Base-by-base conservation (phyloP, 2,329 filamentous ascomycete species). In the Aspergillus nomiae region DNA sequence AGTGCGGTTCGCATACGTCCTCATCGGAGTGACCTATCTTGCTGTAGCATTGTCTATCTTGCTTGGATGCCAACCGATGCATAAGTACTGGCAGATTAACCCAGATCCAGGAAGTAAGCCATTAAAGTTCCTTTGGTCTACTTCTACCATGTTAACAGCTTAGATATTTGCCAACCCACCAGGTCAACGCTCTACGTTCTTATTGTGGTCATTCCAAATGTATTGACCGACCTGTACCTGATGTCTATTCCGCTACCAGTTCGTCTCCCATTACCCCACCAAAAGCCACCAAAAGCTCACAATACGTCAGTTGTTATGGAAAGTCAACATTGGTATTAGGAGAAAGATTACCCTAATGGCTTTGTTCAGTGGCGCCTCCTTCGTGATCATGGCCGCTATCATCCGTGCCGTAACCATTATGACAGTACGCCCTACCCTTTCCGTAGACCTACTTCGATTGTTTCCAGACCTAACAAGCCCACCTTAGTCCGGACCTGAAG, bases 231-330 rank as follows among this genome's bases (percentile, higher is more conserved):
- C 65, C 53, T 86, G 1, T 88, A 87, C 63, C 77, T 88, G 16
- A 81, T 88, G 60, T 80, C 80, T 24, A 87, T 88, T 28, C 85
- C 85, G 0, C 74, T 88, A 4, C 85, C 85, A 0, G 83, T 86
- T 56, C 21, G 9, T 8, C 30, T 36, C 19, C 16, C 41, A 21
- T 24, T 30, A 3, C 32, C 55, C 28, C 38, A 45, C 24, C 4
- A 7, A 28, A 14, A n/a, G 16, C 9, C 9, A 28, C n/a, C 11
- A 14, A 12, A 34, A 48, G 24, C 51, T 34, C 28, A 55, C 41
- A 43, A 26, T 24, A 10, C 80, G 3, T 19, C 75, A 83, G 41
- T 81, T 87, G 73, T 74, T 88, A 3, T 86, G 82, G 83, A 76
- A 75, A 21, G 81, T 85, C 0, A 80, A 79, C 0, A 76, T 88